phyloP scores from a whole-genome alignment of 768 basidiomycete species.

The Mycena haematopus region DNA sequence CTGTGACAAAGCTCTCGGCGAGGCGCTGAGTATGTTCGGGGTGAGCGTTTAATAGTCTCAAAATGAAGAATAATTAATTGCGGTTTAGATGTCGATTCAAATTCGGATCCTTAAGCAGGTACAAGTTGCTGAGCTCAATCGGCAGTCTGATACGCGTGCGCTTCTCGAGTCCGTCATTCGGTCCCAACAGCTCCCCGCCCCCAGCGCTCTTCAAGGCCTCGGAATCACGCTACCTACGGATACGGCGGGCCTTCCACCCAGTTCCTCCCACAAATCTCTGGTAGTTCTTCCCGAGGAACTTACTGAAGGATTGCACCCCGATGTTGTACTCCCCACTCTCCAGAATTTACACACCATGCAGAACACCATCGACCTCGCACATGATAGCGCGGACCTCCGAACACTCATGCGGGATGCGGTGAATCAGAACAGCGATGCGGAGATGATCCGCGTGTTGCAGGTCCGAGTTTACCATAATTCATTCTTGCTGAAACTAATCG shows the following conservation, averaged over 20 bases:
- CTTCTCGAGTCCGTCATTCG: slow-evolving; percentile 39
- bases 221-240: slow-evolving; percentile 21
- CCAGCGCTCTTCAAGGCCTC: slow-evolving; percentile 24
- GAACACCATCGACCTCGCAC: slow-evolving; percentile 46
- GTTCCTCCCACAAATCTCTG: slow-evolving; percentile 29
- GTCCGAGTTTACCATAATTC: slow-evolving; percentile 31
- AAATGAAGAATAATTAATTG: neutral
- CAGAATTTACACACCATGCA: slow-evolving; percentile 33
- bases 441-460: slow-evolving; percentile 51
- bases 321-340: slow-evolving; percentile 28
- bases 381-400: slow-evolving; percentile 36
- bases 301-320: slow-evolving; percentile 10
- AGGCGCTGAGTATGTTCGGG: slow-evolving; percentile 65
- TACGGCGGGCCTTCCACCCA: slow-evolving; percentile 28
- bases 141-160: slow-evolving; percentile 46
- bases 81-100: slow-evolving; percentile 45
- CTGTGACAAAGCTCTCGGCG: slow-evolving; percentile 60
- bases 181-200: slow-evolving; percentile 15
- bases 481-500: neutral
- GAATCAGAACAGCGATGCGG: slow-evolving; percentile 46
- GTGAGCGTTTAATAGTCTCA: slow-evolving; percentile 38
- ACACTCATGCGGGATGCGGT: slow-evolving; percentile 49
- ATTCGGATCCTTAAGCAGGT: slow-evolving; percentile 61
- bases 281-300: slow-evolving; percentile 10
- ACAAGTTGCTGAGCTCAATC: slow-evolving; percentile 48